Percentiles rank a stretch among this genome's conserved stretches.
Evolutionary conservation across 139 green algal species (phyloP).

Genomic region (Trebouxia sp.): DNA sequence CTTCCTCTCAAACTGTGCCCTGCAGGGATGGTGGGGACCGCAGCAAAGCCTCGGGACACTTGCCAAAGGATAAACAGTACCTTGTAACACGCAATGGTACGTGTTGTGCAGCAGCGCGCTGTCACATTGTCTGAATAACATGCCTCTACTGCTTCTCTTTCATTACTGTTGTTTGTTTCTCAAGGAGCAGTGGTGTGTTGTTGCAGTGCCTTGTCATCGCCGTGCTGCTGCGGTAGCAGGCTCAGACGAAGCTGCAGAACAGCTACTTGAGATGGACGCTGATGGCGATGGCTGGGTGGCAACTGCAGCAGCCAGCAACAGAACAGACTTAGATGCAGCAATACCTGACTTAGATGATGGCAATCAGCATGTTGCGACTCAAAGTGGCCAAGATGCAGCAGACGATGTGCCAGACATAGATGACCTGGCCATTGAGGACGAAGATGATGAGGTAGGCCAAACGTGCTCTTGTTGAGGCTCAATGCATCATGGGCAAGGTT

Average conservation of each 20-base stretch:
- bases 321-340: neutral
- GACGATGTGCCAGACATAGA: constrained; percentile 78
- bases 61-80: constrained; percentile 86
- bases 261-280: constrained; percentile 46
- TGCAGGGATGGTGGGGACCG: constrained; percentile 76
- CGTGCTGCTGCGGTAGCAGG: constrained; percentile 68
- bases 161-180: neutral
- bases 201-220: constrained; percentile 80
- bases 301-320: neutral
- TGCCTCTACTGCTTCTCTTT: neutral
- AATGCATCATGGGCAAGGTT: too few relatives aligned
- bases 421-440: constrained; percentile 69
- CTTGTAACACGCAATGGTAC: constrained; percentile 83
- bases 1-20: neutral
- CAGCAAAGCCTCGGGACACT: constrained; percentile 61
- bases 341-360: constrained; percentile 19
- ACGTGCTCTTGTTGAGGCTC: neutral
- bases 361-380: neutral
- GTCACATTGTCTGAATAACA: neutral
- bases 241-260: constrained; percentile 40
- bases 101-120: neutral
- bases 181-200: neutral
- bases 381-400: neutral
- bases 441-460: constrained; percentile 57
- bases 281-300: constrained; percentile 70